Evolutionary conservation across 2,329 filamentous ascomycete genomes (phyloP).

Genomic region (Hypoxylon sp.): DNA sequence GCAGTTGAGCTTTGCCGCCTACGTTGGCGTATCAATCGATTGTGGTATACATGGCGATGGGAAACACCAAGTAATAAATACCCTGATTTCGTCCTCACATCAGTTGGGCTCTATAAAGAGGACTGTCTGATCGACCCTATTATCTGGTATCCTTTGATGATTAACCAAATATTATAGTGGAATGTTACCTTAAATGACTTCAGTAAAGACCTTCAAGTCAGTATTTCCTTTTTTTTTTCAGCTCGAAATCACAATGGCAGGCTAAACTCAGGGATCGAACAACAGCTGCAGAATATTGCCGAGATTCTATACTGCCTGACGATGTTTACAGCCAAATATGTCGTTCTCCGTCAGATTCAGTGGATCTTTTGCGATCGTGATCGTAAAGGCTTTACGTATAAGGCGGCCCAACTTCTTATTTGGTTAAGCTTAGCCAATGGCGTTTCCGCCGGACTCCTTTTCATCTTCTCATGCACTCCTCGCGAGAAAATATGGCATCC

Average conservation of each 20-base stretch:
- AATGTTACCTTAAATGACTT: constrained; percentile 15
- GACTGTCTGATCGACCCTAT: too few species aligned
- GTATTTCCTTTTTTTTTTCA: not conserved
- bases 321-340: constrained; percentile 29
- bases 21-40: constrained; percentile 2
- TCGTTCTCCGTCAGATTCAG: constrained; percentile 30
- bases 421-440: constrained; percentile 24
- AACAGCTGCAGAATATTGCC: constrained; percentile 21
- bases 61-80: constrained; percentile 9
- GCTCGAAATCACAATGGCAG: too few species aligned
- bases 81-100: too few species aligned
- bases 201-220: constrained; percentile 6
- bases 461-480: constrained; percentile 29
- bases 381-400: not conserved
- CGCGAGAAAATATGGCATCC: constrained; percentile 30
- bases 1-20: constrained; percentile 7
- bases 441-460: constrained; percentile 1
- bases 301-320: constrained; percentile 24
- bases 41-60: constrained; percentile 18
- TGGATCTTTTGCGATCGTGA: constrained; percentile 25
- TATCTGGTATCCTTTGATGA: too few species aligned
- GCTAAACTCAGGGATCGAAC: not conserved
- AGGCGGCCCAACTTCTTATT: constrained; percentile 12
- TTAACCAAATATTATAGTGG: constrained; percentile 9
- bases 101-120: too few species aligned